Base-by-base conservation (phyloP, 2,329 filamentous ascomycete genomes). In the Raffaelea ambrosiae region DNA sequence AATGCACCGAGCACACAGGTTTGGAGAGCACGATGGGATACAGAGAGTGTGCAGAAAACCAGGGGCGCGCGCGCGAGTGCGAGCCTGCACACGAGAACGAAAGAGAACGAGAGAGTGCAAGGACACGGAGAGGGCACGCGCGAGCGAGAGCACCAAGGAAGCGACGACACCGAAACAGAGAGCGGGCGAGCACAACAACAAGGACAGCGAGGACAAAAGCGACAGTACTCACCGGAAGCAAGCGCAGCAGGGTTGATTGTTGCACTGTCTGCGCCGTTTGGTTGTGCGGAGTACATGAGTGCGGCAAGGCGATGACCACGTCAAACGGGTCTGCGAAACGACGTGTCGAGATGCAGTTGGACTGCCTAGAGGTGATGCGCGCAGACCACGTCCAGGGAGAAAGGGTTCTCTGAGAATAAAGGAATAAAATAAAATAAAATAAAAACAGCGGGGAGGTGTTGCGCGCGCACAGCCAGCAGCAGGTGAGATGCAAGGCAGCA, bases 241-340 rank as follows among this genome's bases (percentile, higher is more conserved):
- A 95, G 77, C 55, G 85, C 86, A 62, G 87, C 87, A 65, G 88
- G 88, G 75, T 94, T 88, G 75, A 95, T 93, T 63, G 88, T 94
- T 65, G 85, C 86, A 73, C 84, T 84, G 66, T 87, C 84, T 77
- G 86, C 84, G 69, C 81, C 80, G 74, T 83, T 84, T 67, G 82
- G 76, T 67, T 79, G 74, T 66, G 76, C 72, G 65, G 77, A 73
- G 72, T 76, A 77, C 72, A 76, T 74, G 66, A 66, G 67, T 61
- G 61, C 66, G 66, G 61, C 66, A 64, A 38, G 66, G 63, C 63
- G 63, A 64, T 16, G 64, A 68, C 58, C 61, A 61, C 61, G 63
- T 63, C 66, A 64, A 53, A 62, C 60, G 61, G 66, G 64, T 67
- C 66, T 70, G 70, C 68, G 73, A 67, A 68, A 72, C 72, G 69